Percentiles rank a stretch among this genome's conserved stretches.
Evolutionary conservation across 2,329 filamentous ascomycete genomes (phyloP).

Genomic region (Lasiodiplodia sp.): DNA sequence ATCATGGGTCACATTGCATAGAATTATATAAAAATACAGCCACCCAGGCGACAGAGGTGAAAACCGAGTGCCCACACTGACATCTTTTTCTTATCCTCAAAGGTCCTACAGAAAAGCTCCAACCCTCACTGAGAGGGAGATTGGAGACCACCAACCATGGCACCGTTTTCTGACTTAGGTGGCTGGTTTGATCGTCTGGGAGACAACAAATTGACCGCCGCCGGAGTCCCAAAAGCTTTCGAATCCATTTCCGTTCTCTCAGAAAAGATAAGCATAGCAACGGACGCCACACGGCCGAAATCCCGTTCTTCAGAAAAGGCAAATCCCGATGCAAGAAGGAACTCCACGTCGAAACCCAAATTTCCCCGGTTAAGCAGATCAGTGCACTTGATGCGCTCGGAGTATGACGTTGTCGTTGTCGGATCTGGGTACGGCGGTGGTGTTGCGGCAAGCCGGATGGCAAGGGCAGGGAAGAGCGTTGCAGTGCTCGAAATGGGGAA

Average conservation of each 20-base stretch:
- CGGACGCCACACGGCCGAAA: not conserved
- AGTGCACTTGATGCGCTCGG: slow-evolving; percentile 63
- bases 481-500: slow-evolving; percentile 70
- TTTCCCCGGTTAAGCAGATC: slow-evolving; percentile 46
- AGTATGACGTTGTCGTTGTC: slow-evolving; percentile 72
- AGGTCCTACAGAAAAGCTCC: too few species aligned
- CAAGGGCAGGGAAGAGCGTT: slow-evolving; percentile 66
- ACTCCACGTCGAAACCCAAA: not conserved
- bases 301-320: not conserved
- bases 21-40: too few species aligned
- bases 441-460: slow-evolving; percentile 71
- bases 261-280: not conserved
- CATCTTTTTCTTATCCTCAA: too few species aligned
- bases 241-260: not conserved
- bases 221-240: not conserved
- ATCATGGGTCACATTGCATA: too few species aligned
- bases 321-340: not conserved
- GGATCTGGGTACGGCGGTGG: slow-evolving; percentile 74
- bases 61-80: too few species aligned
- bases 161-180: not conserved
- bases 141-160: not conserved
- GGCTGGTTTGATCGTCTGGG: not conserved
- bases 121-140: too few species aligned
- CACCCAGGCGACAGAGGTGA: too few species aligned
- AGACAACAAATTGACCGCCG: not conserved